Conservation (phyloP, 768 basidiomycete species). For the Mycena haematopus region DNA sequence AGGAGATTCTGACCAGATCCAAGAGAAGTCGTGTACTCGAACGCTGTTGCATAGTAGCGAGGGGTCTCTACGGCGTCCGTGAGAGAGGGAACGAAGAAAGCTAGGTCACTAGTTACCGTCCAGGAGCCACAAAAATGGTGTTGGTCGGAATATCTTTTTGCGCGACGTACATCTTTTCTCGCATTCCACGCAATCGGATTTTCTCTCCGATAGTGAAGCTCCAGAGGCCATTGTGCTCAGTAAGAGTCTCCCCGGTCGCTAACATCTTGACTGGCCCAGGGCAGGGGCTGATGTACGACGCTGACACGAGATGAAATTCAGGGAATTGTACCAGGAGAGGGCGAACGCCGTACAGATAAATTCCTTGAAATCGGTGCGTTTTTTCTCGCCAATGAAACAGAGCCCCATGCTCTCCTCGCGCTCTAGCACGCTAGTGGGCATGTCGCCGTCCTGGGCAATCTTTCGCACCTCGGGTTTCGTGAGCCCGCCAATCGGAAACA, state of each 20-base stretch:
- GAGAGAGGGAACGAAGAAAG: background rate
- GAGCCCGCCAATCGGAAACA: constrained; percentile 79
- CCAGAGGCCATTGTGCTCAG: constrained; percentile 80
- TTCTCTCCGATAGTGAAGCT: constrained; percentile 86
- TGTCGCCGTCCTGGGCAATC: constrained; percentile 63
- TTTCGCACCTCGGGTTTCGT: constrained; percentile 76
- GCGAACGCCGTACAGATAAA: constrained; percentile 55
- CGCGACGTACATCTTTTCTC: constrained; percentile 71
- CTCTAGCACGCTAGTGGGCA: constrained; percentile 68
- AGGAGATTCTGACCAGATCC: constrained; percentile 76
- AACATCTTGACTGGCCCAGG: constrained; percentile 74
- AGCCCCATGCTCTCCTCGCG: constrained; percentile 92
- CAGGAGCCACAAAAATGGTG: constrained; percentile 77
- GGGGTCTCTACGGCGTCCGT: constrained; percentile 55
- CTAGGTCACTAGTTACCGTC: constrained; percentile 50
- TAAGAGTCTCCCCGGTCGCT: constrained; percentile 58
- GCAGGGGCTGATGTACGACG: constrained; percentile 73
- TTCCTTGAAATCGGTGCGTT: constrained; percentile 29
- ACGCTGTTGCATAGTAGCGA: constrained; percentile 53
- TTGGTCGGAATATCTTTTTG: constrained; percentile 70
- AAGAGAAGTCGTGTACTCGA: constrained; percentile 60
- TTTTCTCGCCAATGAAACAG: constrained; percentile 89
- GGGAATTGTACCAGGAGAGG: background rate
- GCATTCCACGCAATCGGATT: constrained; percentile 68
- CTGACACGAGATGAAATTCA: constrained; percentile 46